Evolutionary conservation across 768 basidiomycete genomes (phyloP), one percentile per base, ranked within the genome.

Genomic region (Calocybe cyanea): DNA sequence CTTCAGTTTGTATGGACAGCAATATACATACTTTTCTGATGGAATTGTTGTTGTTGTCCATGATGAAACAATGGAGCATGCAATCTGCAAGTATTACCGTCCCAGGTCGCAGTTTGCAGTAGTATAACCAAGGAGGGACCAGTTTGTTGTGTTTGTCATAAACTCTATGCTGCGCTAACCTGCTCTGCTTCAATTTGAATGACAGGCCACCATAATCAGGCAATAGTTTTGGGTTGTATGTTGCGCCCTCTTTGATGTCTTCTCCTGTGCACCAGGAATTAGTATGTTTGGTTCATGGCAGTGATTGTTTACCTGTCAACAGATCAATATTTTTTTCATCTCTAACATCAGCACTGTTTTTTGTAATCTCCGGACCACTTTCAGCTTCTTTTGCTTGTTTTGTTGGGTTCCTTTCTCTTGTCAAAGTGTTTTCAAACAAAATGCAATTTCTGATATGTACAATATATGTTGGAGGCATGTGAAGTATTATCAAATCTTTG

Each of bases 151-250:
- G 23, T 0, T 7, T 1, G 8, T 30, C 19, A 0, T 5, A 2
- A 0, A 47, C 17, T 10, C 41, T 33, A 1, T 30, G 32, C 17
- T 48, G 46, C 6, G 36, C 21, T 0, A 48, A 17, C 11, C 42
- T 25, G 33, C 30, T 36, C 3, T 41, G 8, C 4, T 35, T 24
- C 6, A 28, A 57, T 75, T 79, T 50, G 87, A 69, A 36, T 78
- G 71, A 53, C 81, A 71, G 58, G 81, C 82, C 42, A n/a, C 49
- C 9, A 24, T 24, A 48, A 42, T 51, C 48, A 46, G 51, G 41
- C 42, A 54, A 20, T 43, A 53, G 9, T 40, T 33, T 25, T 46
- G 55, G 78, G 78, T 1, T 37, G 40, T 53, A 53, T 18, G 42
- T 20, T 14, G 42, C 37, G 1, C 48, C 39, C 28, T 30, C 14